Evolutionary conservation across 2,329 filamentous ascomycete genomes (phyloP), one percentile per base, ranked within the genome.

Genomic region (Paraphoma sp.): DNA sequence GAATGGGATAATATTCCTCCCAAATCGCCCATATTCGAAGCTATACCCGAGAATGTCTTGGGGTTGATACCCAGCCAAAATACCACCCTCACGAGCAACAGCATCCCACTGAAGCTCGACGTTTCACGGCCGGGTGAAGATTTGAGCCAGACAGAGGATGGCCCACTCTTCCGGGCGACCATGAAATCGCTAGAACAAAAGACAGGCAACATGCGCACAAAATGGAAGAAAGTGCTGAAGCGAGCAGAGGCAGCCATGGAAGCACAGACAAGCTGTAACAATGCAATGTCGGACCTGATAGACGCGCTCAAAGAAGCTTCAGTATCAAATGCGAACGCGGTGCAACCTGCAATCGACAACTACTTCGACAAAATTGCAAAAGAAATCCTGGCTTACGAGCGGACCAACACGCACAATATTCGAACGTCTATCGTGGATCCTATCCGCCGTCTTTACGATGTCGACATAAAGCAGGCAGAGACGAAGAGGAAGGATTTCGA

Each of bases 391-490:
- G 78, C 81, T 0, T 98, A 97, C 72, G 93, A 99, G 78, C 88
- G 88, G 59, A 87, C 91, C 62, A 98, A 97, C 72, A 88, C 91
- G 0, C 69, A 81, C 40, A 94, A 97, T 68, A 83, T 99, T 33
- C 93, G 97, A 70, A 94, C 88, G 72, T 89, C 96, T 51, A 93
- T 99, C 70, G 97, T 99, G 64, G 95, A 99, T 43, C 96, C 96
- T 1, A 86, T 99, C 64, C 89, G 86, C 63, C 96, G 92, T 77
- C 82, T 99, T 12, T 99, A 99, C 77, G 92, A 92, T 59, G 84
- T 94, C 62, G 96, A 99, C 70, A 98, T 99, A 80, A 99, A 99
- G 77, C 93, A 97, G 76, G 96, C 94, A 28, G 95, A 99, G 72
- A 84, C 90, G 41, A 99, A 99, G 81, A 96, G 95, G 79, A 92